A percentile compares a stretch with the other conserved stretches of the same genome.
phyloP scores from a whole-genome alignment of 805 yeast genomes.

The Schizosaccharomyces osmophilus region DNA sequence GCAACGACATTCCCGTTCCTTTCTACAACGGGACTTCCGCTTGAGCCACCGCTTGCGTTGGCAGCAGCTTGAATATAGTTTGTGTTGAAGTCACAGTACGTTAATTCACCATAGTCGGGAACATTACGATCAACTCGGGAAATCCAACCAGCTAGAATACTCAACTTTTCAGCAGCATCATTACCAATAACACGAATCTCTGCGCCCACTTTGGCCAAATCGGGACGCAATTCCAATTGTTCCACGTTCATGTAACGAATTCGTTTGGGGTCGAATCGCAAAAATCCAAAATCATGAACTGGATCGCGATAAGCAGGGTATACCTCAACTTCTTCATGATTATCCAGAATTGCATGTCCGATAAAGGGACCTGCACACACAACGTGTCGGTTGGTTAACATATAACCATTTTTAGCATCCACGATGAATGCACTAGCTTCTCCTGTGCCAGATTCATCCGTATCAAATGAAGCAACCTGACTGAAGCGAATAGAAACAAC shows the following conservation, averaged over 20 bases:
- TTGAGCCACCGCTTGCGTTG: slow-evolving; percentile 82
- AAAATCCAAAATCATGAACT: slow-evolving; percentile 81
- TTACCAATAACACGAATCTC: slow-evolving; percentile 90
- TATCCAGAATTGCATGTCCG: slow-evolving; percentile 79
- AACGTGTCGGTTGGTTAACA: slow-evolving; percentile 76
- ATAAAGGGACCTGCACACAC: slow-evolving; percentile 88
- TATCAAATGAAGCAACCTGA: slow-evolving; percentile 67
- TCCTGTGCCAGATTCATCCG: slow-evolving; percentile 53
- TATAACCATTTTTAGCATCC: slow-evolving; percentile 56
- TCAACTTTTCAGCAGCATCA: slow-evolving; percentile 84
- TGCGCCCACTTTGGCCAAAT: slow-evolving; percentile 48
- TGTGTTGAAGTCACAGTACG: slow-evolving; percentile 81
- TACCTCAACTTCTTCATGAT: slow-evolving; percentile 79
- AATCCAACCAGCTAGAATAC: slow-evolving; percentile 70
- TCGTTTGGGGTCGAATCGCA: slow-evolving; percentile 45
- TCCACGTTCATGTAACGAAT: slow-evolving; percentile 52
- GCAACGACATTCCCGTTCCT: slow-evolving; percentile 74
- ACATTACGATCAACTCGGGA: slow-evolving; percentile 73
- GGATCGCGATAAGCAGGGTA: slow-evolving; percentile 72
- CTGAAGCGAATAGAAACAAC: slow-evolving; percentile 80
- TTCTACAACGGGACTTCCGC: slow-evolving; percentile 90
- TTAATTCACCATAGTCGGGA: slow-evolving; percentile 71
- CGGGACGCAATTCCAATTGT: slow-evolving; percentile 49
- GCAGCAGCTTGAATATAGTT: slow-evolving; percentile 93
- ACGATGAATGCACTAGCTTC: slow-evolving; percentile 95